Percentiles rank a stretch among this genome's conserved stretches.
These are phyloP conservation scores for Platanthera zijinensis DNA, from an alignment of 106 monocot genomes.

Conservation along the genomic window DNA sequence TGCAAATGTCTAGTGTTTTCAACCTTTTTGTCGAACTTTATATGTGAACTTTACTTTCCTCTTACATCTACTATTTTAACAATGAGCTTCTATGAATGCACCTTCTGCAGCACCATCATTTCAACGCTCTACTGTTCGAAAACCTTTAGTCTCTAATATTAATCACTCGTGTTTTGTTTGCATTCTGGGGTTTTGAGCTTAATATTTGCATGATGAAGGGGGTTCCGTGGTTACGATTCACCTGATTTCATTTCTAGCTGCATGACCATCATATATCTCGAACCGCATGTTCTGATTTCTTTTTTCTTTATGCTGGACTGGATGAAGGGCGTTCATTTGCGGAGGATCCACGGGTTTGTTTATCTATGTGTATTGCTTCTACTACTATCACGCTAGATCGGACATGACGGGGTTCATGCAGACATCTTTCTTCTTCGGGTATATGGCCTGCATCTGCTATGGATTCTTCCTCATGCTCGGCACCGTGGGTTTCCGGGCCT, in stretches of 20 bases:
- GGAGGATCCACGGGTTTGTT: conserved; percentile 27
- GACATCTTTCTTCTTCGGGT: conserved; percentile 32
- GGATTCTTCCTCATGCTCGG: conserved; percentile 29
- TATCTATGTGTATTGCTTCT: conserved; percentile 21
- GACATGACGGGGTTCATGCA: conserved; percentile 32
- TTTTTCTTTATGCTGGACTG: neutral
- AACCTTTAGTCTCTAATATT: no score
- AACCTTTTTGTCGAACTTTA: no score
- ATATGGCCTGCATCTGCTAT: conserved; percentile 32
- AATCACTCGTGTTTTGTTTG: no score
- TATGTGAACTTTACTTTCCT: no score
- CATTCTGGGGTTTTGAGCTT: no score
- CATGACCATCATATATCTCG: neutral
- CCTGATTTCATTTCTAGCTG: neutral
- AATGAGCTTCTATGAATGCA: no score
- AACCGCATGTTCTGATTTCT: neutral
- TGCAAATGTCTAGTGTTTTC: no score
- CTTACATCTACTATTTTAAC: no score
- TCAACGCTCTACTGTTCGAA: no score
- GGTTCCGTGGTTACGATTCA: neutral
- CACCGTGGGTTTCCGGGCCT: conserved; percentile 23
- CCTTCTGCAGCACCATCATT: no score
- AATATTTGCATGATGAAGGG: no score
- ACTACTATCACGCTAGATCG: conserved; percentile 27
- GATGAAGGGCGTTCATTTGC: conserved; percentile 19